Evolutionary conservation across 768 basidiomycete species (phyloP), one percentile per base, ranked within the genome.

Genomic region (Lentinus tigrinus): DNA sequence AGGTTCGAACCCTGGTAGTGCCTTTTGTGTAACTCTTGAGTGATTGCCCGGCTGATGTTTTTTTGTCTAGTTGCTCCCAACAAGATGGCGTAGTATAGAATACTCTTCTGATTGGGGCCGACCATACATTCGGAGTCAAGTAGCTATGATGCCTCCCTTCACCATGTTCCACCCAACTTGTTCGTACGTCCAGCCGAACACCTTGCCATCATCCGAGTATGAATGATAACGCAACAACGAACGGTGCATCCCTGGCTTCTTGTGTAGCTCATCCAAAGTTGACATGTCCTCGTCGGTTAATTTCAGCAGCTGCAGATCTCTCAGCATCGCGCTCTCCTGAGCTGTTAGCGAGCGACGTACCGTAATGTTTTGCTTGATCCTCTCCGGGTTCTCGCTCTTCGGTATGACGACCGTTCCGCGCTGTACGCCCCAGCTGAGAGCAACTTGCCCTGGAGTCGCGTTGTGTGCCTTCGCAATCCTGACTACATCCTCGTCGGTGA

Each of bases 351-450:
- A 37, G 61, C 58, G 23, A 72, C 67, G 26, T 62, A 78, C 78
- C 5, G 71, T 63, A 42, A 78, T 72, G 70, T 91, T 91, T 67
- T 85, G 72, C 17, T 67, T 65, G 52, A 87, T 71, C 26, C 87
- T 78, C 16, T 67, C 71, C 27, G 67, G 65, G 51, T 77, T 72
- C 63, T 72, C 74, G 49, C 76, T 77, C 74, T 87, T 85, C 24
- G 85, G 82, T 34, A 85, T 78, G 19, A 84, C 79, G 11, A 75
- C 73, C 10, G 81, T 77, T 13, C 80, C 80, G 6, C 80, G 74
- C 66, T 83, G 76, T 6, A 82, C 78, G 13, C 75, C 78, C 85
- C 85, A 87, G 58, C 81, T 76, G n/a, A 86, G 74, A 2, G 81
- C 67, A 8, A 83, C 74, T 63, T 84, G 82, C 2, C 79, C 80